Percentiles rank a stretch among this genome's conserved stretches.
phyloP scores from a whole-genome alignment of 139 green algal genomes.

The Ettlia oleoabundans region DNA sequence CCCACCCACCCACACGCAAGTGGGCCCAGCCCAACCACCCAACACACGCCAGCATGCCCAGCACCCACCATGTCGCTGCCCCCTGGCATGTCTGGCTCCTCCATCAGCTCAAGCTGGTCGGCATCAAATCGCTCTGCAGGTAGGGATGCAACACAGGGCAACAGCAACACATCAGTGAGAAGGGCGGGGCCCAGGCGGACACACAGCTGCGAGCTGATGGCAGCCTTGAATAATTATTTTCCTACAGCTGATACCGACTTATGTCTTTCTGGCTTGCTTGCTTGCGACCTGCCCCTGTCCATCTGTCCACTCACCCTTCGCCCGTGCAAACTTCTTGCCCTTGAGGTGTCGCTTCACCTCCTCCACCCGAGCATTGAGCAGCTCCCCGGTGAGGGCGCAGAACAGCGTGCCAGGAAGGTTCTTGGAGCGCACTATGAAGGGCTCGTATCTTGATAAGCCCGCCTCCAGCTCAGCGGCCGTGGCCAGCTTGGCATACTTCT shows the following conservation, averaged over 20 bases:
- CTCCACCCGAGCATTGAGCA: slow-evolving; percentile 70
- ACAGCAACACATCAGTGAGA: neutral
- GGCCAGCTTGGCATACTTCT: slow-evolving; percentile 51
- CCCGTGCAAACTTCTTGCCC: slow-evolving; percentile 63
- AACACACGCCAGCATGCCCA: neutral
- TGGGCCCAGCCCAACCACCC: neutral
- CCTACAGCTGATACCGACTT: too few relatives aligned
- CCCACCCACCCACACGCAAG: too few relatives aligned
- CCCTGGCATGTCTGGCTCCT: slow-evolving; percentile 60
- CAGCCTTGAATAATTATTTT: too few relatives aligned
- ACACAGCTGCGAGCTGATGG: too few relatives aligned
- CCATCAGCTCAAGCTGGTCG: slow-evolving; percentile 70
- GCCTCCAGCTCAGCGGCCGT: slow-evolving; percentile 32
- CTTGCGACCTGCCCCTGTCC: neutral
- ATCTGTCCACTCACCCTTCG: slow-evolving; percentile 51
- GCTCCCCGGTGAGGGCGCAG: slow-evolving; percentile 79
- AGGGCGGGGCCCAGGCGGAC: neutral
- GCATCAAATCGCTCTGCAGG: slow-evolving; percentile 64
- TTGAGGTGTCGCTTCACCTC: slow-evolving; percentile 75
- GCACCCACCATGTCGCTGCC: slow-evolving; percentile 18
- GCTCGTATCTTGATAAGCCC: slow-evolving; percentile 72
- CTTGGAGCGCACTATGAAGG: slow-evolving; percentile 71
- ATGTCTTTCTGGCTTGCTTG: neutral
- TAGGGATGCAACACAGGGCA: neutral
- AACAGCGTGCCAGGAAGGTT: slow-evolving; percentile 85